Conservation (phyloP, 2,329 filamentous ascomycete species). For the Paradendryphiella salina region DNA sequence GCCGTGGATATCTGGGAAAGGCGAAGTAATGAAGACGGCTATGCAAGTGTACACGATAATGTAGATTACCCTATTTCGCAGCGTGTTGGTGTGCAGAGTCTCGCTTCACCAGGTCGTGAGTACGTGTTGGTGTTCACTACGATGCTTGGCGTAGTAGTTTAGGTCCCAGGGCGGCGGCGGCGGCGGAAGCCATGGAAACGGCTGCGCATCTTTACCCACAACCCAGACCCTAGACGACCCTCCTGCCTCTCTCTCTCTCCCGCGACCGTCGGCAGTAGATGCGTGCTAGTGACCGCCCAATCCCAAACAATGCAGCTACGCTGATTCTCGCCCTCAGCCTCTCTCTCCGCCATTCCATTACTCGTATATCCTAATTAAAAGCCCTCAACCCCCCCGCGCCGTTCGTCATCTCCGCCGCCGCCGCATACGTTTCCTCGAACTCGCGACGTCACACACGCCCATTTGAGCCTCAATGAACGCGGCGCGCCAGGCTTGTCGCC, state of each 20-base stretch:
- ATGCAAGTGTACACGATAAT: too few relatives aligned
- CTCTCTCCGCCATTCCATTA: neutral
- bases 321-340: neutral
- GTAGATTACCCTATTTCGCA: too few relatives aligned
- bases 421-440: conserved; percentile 6
- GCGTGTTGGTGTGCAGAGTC: too few relatives aligned
- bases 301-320: conserved; percentile 7
- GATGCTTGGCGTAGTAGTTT: neutral
- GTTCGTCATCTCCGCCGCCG: conserved; percentile 6
- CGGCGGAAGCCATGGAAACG: conserved; percentile 21
- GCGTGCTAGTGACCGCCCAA: neutral
- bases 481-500: conserved; percentile 68
- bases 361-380: neutral
- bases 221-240: conserved; percentile 2
- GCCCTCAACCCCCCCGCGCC: neutral
- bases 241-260: neutral
- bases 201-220: conserved; percentile 14
- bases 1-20: too few relatives aligned
- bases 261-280: conserved; percentile 5
- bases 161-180: conserved; percentile 14
- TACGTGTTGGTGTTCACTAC: too few relatives aligned
- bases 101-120: too few relatives aligned
- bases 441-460: conserved; percentile 3
- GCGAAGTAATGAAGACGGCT: too few relatives aligned
- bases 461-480: conserved; percentile 54